These are phyloP conservation scores for Conringia planisiliqua DNA, from an alignment of 345 rosid genomes.

Conservation along the genomic window DNA sequence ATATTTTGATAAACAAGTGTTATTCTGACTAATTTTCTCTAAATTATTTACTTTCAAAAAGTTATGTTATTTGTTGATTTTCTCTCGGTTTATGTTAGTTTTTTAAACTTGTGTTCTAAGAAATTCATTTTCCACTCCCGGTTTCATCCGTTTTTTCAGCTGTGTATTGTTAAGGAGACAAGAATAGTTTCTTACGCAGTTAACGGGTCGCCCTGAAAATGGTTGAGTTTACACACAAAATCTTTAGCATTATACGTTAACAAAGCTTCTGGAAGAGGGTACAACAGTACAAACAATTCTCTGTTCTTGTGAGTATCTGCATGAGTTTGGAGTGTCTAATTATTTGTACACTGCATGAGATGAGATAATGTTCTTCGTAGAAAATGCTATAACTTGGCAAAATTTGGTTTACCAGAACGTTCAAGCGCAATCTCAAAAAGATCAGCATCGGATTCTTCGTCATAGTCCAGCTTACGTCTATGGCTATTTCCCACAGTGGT, in stretches of 20 bases:
- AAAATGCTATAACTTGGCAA: constrained; percentile 25
- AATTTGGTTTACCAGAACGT: constrained; percentile 44
- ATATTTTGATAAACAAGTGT: no score
- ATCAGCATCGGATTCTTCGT: constrained; percentile 89
- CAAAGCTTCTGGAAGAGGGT: neutral
- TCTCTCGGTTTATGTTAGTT: no score
- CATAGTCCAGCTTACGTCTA: constrained; percentile 45
- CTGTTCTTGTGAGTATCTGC: neutral
- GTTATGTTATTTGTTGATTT: no score
- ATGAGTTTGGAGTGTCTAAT: neutral
- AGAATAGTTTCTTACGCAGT: no score
- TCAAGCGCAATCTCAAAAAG: constrained; percentile 82
- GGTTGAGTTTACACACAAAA: neutral
- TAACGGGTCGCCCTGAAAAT: neutral
- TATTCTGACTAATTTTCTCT: no score
- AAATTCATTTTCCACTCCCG: no score
- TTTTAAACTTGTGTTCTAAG: no score
- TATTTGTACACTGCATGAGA: neutral
- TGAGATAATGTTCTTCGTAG: neutral
- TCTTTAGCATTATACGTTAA: neutral
- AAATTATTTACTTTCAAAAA: no score
- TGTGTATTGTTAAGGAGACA: no score
- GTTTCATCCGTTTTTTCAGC: no score
- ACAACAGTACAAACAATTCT: neutral
- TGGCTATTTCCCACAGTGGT: constrained; percentile 24